Evolutionary conservation across 345 rosid genomes (phyloP).

Genomic region (Corchorus olitorius): DNA sequence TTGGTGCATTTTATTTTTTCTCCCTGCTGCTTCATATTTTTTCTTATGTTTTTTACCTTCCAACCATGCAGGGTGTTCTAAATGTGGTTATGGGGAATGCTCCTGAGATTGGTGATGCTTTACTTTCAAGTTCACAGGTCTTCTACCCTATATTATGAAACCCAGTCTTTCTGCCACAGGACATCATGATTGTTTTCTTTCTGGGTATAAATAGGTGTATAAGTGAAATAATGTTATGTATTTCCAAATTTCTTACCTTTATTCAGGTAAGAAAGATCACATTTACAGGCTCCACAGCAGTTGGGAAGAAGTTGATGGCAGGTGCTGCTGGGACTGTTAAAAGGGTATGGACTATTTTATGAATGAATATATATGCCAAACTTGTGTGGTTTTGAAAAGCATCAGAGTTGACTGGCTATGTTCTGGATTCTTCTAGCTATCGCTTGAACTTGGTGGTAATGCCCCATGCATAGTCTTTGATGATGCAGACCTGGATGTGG

Average conservation of each 20-base stretch:
- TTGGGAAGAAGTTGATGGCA: slow-evolving; percentile 97
- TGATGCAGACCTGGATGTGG: slow-evolving; percentile 91
- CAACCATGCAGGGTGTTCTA: slow-evolving; percentile 61
- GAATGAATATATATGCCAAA: slow-evolving; percentile 11
- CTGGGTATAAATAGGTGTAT: not conserved
- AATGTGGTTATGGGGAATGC: slow-evolving; percentile 93
- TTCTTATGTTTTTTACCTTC: slow-evolving; percentile 25
- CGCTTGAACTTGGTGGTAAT: slow-evolving; percentile 97
- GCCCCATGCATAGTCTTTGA: slow-evolving; percentile 98
- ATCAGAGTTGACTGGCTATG: slow-evolving; percentile 23
- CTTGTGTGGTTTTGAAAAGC: slow-evolving; percentile 2
- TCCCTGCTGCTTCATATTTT: slow-evolving; percentile 15
- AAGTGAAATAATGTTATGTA: not conserved
- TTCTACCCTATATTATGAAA: slow-evolving; percentile 19
- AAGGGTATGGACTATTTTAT: slow-evolving; percentile 51
- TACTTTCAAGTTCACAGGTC: slow-evolving; percentile 81
- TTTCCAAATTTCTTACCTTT: slow-evolving; percentile 25
- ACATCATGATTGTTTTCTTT: slow-evolving; percentile 15
- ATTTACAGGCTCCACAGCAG: slow-evolving; percentile 95
- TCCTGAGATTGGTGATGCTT: slow-evolving; percentile 83
- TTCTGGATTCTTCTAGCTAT: slow-evolving; percentile 47
- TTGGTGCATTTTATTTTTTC: not conserved
- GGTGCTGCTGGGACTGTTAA: slow-evolving; percentile 94
- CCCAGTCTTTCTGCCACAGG: slow-evolving; percentile 7
- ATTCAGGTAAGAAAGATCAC: slow-evolving; percentile 89